phyloP scores from a whole-genome alignment of 305 asterid genomes.

The Fraxinus sp. region DNA sequence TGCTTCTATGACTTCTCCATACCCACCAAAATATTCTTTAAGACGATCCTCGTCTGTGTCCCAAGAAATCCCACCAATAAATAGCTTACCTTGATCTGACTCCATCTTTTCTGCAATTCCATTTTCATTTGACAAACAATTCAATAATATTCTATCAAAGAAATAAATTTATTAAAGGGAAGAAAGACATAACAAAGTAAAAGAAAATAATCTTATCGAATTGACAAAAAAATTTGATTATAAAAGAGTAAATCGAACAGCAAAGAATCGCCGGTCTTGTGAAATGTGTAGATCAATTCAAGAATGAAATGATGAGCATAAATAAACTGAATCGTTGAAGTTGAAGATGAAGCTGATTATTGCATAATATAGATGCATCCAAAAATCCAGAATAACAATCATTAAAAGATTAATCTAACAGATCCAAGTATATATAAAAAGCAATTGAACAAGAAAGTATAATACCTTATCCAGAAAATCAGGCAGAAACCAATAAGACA shows the following conservation, averaged over 20 bases:
- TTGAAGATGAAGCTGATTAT: constrained; percentile 11
- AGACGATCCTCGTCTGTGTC: constrained; percentile 52
- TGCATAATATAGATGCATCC: constrained; percentile 4
- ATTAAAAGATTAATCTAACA: constrained; percentile 31
- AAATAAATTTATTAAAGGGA: neutral
- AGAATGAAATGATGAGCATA: constrained; percentile 5
- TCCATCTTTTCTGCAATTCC: constrained; percentile 39
- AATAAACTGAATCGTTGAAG: constrained; percentile 9
- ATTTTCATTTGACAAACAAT: constrained; percentile 10
- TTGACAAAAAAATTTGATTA: constrained; percentile 3
- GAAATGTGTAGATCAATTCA: constrained; percentile 22
- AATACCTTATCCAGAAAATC: constrained; percentile 52
- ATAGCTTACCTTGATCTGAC: constrained; percentile 55
- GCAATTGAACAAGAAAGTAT: constrained; percentile 15
- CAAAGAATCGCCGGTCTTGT: constrained; percentile 15
- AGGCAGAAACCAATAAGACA: constrained; percentile 44
- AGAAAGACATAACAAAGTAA: neutral
- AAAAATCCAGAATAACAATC: constrained; percentile 6
- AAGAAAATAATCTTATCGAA: constrained; percentile 4
- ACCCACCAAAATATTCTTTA: constrained; percentile 48
- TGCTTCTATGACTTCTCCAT: constrained; percentile 56
- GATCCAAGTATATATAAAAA: constrained; percentile 40
- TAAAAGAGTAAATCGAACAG: constrained; percentile 8
- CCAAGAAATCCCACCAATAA: constrained; percentile 62
- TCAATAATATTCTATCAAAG: constrained; percentile 9